These are phyloP conservation scores for Baeospora myosura DNA, from an alignment of 1,284 basidiomycete genomes.

Conservation along the genomic window DNA sequence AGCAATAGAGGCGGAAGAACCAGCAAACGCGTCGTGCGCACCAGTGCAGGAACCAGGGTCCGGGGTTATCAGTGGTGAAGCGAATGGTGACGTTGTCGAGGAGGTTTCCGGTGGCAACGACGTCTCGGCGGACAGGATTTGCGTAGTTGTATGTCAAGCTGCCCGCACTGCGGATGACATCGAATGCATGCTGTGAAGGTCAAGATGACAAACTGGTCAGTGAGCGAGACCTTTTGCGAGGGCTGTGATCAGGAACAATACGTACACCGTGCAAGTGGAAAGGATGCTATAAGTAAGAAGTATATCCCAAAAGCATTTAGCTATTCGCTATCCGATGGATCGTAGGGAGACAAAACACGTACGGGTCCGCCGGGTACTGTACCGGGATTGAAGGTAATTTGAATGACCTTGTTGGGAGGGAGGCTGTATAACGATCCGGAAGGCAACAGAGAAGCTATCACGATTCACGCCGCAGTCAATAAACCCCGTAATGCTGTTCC, in stretches of 20 bases:
- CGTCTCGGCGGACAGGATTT: constrained; percentile 21
- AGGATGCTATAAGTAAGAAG: constrained; percentile 7
- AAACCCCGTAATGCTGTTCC: neutral
- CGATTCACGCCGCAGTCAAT: neutral
- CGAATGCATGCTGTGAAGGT: constrained; percentile 10
- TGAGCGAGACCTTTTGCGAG: neutral
- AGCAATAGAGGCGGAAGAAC: neutral
- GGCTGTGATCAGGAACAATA: neutral
- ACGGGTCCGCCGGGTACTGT: constrained; percentile 1
- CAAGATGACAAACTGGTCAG: neutral
- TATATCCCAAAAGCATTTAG: neutral
- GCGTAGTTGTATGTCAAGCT: constrained; percentile 11
- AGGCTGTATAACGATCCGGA: constrained; percentile 3
- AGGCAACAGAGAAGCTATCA: constrained; percentile 6
- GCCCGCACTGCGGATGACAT: constrained; percentile 10
- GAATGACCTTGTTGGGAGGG: constrained; percentile 4
- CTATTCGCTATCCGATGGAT: neutral
- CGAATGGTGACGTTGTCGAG: constrained; percentile 20
- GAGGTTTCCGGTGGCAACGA: constrained; percentile 14
- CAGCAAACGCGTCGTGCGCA: constrained; percentile 1
- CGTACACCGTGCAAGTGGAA: constrained; percentile 14
- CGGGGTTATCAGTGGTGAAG: constrained; percentile 16
- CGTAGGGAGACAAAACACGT: neutral
- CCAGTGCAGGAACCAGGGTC: constrained; percentile 8
- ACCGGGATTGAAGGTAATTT: constrained; percentile 1